phyloP scores from a whole-genome alignment of 129 eudicot genomes.

The Pseudognaphalium luteoalbum region DNA sequence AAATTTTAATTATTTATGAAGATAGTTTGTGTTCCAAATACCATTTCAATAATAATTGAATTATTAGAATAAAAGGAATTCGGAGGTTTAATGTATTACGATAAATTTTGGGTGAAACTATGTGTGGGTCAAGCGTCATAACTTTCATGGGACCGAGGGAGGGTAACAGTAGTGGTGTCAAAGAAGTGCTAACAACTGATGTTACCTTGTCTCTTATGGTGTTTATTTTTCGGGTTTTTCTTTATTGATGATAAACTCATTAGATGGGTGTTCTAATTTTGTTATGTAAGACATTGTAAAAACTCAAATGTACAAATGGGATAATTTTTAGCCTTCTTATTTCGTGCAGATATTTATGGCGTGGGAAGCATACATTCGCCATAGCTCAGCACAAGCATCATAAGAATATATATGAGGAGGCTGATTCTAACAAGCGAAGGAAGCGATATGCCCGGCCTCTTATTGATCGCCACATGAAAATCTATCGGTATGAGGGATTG shows the following conservation, averaged over 20 bases:
- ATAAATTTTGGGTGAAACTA: no score
- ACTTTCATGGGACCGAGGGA: not conserved
- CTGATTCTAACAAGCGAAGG: conserved; percentile 96
- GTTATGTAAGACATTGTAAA: no score
- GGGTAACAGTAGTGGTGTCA: not conserved
- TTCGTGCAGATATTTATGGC: conserved; percentile 83
- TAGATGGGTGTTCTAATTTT: no score
- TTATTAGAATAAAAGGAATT: not conserved
- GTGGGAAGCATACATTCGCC: conserved; percentile 93
- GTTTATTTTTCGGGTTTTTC: not conserved
- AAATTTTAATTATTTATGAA: not conserved
- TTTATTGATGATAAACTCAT: not conserved
- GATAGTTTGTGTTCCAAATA: not conserved
- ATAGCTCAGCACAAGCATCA: conserved; percentile 99
- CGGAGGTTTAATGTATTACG: no score
- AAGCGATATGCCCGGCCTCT: conserved; percentile 97
- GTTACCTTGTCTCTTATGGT: not conserved
- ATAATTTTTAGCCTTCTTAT: not conserved
- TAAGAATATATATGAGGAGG: conserved; percentile 82
- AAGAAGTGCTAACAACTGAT: not conserved
- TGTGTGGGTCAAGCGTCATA: not conserved
- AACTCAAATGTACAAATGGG: no score
- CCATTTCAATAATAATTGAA: not conserved
- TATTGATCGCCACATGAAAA: conserved; percentile 90
- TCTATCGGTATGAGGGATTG: conserved; percentile 81